Percentiles rank a stretch among this genome's conserved stretches.
Evolutionary conservation across 495 filamentous ascomycete genomes (phyloP).

Genomic region (Penicillium odoratum): DNA sequence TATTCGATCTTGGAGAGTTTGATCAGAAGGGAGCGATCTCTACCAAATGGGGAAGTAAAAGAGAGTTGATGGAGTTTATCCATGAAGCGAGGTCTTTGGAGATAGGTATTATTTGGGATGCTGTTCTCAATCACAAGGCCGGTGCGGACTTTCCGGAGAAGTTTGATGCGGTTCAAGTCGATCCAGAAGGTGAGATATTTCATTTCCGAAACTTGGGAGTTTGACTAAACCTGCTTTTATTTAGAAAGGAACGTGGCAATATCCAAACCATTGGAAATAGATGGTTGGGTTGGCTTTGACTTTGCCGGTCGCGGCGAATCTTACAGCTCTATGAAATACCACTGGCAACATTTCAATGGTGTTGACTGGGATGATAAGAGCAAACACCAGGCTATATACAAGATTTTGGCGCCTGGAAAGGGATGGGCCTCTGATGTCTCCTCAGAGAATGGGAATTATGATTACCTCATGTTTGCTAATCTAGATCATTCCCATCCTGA

Average conservation of each 20-base stretch:
- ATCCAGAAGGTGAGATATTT: conserved; percentile 45
- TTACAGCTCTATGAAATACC: conserved; percentile 64
- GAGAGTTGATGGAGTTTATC: conserved; percentile 57
- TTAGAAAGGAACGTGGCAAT: conserved; percentile 56
- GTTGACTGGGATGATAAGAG: conserved; percentile 65
- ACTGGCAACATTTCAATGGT: conserved; percentile 70
- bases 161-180: conserved; percentile 61
- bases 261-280: conserved; percentile 61
- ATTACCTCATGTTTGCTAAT: conserved; percentile 69
- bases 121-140: conserved; percentile 76
- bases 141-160: conserved; percentile 64
- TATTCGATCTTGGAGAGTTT: conserved; percentile 77
- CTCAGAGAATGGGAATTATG: conserved; percentile 68
- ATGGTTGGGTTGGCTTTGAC: conserved; percentile 67
- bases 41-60: conserved; percentile 75
- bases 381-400: conserved; percentile 63
- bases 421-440: conserved; percentile 67
- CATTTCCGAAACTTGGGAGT: not conserved
- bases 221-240: not conserved
- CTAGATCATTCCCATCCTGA: conserved; percentile 67
- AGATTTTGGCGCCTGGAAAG: conserved; percentile 62
- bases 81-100: conserved; percentile 50
- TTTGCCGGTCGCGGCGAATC: conserved; percentile 60
- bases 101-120: conserved; percentile 69
- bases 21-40: conserved; percentile 63